phyloP scores from a whole-genome alignment of 306 rosid species.

The Trifolium subterraneum region DNA sequence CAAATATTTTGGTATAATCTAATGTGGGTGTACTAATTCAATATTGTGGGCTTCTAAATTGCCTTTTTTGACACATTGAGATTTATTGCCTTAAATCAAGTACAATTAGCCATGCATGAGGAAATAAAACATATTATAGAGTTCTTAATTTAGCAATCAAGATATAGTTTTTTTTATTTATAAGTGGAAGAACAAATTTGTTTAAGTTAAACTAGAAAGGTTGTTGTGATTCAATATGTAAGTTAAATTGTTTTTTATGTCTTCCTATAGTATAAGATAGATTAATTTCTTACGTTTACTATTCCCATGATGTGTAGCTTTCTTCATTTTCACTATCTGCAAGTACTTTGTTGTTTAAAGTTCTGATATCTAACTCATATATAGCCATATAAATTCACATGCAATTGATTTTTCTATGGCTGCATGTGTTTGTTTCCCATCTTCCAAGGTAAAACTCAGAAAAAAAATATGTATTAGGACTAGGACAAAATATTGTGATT shows the following conservation, averaged over 20 bases:
- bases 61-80: too few species aligned
- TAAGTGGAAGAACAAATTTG: background rate
- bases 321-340: slow-evolving; percentile 30
- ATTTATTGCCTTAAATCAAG: slow-evolving; percentile 5
- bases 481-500: slow-evolving; percentile 19
- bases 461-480: slow-evolving; percentile 10
- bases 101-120: background rate
- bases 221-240: slow-evolving; percentile 24
- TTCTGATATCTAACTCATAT: slow-evolving; percentile 31
- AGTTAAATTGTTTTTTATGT: slow-evolving; percentile 28
- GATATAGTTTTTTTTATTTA: background rate
- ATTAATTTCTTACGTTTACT: slow-evolving; percentile 21
- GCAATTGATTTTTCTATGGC: slow-evolving; percentile 17
- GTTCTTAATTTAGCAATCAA: slow-evolving; percentile 27
- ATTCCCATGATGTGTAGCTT: slow-evolving; percentile 38
- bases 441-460: slow-evolving; percentile 38
- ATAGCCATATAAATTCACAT: slow-evolving; percentile 26
- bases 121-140: slow-evolving; percentile 30
- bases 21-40: background rate
- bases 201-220: slow-evolving; percentile 29
- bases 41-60: too few species aligned
- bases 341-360: slow-evolving; percentile 20
- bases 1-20: background rate
- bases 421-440: slow-evolving; percentile 28
- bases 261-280: slow-evolving; percentile 1